Conservation (phyloP, 2,329 filamentous ascomycete species). For the Juglanconis oblonga region DNA sequence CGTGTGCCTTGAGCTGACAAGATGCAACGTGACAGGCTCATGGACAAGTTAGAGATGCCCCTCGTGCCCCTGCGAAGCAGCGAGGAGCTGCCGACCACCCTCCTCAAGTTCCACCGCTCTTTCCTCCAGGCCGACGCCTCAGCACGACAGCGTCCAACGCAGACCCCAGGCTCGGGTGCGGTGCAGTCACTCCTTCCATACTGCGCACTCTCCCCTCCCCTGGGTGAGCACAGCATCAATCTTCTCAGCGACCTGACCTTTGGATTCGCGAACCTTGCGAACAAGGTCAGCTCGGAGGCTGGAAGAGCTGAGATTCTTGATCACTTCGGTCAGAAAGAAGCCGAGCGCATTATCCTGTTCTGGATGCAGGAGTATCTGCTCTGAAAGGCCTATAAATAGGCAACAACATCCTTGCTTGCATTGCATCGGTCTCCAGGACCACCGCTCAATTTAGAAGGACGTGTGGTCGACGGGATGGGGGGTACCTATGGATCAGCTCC, state of each 20-base stretch:
- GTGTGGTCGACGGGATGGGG: not conserved
- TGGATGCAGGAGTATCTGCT: conserved; percentile 16
- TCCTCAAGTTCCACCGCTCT: conserved; percentile 34
- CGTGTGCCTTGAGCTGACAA: not conserved
- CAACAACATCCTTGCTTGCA: not conserved
- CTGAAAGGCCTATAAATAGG: not conserved
- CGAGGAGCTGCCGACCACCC: conserved; percentile 32
- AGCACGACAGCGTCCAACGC: not conserved
- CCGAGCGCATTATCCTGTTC: conserved; percentile 22
- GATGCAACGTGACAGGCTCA: conserved; percentile 26
- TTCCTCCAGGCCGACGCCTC: conserved; percentile 31
- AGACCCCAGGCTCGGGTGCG: not conserved
- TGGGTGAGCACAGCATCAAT: conserved; percentile 29
- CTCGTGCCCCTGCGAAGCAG: conserved; percentile 40
- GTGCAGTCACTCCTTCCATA: conserved; percentile 31
- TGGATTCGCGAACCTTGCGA: conserved; percentile 28
- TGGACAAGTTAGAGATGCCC: conserved; percentile 32
- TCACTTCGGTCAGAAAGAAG: conserved; percentile 27
- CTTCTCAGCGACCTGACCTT: conserved; percentile 31
- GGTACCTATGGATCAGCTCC: not conserved
- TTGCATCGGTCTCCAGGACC: not conserved
- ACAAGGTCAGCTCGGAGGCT: conserved; percentile 21
- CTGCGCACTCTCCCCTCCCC: conserved; percentile 26
- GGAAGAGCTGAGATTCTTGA: conserved; percentile 23
- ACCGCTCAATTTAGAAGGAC: not conserved